These are phyloP conservation scores for Luffa aegyptiaca DNA, from an alignment of 306 rosid genomes.

Conservation along the genomic window DNA sequence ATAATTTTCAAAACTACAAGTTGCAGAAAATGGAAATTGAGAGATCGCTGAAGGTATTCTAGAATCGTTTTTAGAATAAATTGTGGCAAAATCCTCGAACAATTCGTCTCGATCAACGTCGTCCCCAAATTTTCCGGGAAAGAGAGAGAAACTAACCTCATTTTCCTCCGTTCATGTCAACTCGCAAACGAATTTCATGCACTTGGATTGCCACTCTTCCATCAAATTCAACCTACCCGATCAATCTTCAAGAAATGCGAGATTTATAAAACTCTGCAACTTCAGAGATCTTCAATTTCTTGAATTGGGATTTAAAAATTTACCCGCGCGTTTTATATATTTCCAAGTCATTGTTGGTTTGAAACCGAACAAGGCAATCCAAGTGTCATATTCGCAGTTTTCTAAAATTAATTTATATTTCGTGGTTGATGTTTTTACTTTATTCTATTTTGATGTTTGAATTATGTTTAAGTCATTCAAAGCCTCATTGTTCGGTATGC, in stretches of 20 bases:
- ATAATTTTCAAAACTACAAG: not conserved
- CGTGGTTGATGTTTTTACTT: too few species aligned
- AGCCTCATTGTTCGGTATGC: too few species aligned
- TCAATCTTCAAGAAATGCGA: not conserved
- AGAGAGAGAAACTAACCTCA: not conserved
- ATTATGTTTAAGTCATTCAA: too few species aligned
- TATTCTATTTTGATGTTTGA: too few species aligned
- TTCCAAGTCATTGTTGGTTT: not conserved
- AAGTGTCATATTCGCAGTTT: not conserved
- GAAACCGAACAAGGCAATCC: not conserved
- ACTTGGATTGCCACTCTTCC: not conserved
- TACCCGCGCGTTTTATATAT: not conserved
- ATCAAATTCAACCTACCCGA: not conserved
- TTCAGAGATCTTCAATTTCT: not conserved
- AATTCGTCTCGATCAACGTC: not conserved
- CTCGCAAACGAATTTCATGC: not conserved
- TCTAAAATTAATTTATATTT: not conserved
- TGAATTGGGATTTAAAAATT: not conserved
- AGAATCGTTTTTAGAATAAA: not conserved
- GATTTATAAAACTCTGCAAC: not conserved
- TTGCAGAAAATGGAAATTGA: not conserved
- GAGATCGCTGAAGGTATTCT: not conserved
- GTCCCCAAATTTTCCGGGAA: constrained; percentile 4
- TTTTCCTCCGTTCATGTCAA: not conserved
- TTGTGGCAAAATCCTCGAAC: not conserved